phyloP scores from a whole-genome alignment of 176 grass and related monocot species.

The Poa pratensis region DNA sequence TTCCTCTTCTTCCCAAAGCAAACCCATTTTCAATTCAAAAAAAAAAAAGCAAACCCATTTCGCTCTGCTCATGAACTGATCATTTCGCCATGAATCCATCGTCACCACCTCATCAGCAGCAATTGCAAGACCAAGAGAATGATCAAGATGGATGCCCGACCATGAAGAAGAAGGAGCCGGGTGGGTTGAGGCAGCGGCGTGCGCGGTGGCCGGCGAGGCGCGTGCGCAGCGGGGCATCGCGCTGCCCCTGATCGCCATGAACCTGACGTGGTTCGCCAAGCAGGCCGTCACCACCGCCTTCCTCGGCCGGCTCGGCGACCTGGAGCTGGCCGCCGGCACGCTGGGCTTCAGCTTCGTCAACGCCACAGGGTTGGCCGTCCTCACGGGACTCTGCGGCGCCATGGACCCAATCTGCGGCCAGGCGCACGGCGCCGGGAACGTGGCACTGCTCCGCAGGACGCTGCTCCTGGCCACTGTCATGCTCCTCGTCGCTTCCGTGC shows the following conservation, averaged over 20 bases:
- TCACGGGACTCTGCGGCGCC: constrained; percentile 75
- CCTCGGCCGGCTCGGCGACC: constrained; percentile 76
- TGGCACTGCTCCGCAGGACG: constrained; percentile 62
- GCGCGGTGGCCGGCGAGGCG: constrained; percentile 50
- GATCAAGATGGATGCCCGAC: background rate
- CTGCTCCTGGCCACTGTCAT: constrained; percentile 65
- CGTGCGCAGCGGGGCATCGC: constrained; percentile 73
- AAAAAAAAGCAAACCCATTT: background rate
- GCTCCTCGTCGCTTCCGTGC: constrained; percentile 59
- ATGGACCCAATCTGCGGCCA: constrained; percentile 97
- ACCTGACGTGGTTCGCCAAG: constrained; percentile 89
- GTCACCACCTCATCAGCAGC: background rate
- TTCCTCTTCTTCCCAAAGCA: background rate
- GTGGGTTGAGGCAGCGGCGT: constrained; percentile 25
- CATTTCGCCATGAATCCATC: constrained; percentile 27
- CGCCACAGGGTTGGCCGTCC: constrained; percentile 81
- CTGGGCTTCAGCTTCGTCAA: constrained; percentile 93
- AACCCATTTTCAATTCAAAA: too few species aligned
- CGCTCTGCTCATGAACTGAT: background rate
- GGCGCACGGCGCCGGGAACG: constrained; percentile 85
- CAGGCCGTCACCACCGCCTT: constrained; percentile 69
- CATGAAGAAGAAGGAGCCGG: background rate
- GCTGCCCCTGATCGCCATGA: constrained; percentile 73
- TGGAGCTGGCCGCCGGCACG: constrained; percentile 72
- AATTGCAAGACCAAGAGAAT: background rate